Conservation (phyloP, 306 rosid genomes). For the Dryas drummondii region DNA sequence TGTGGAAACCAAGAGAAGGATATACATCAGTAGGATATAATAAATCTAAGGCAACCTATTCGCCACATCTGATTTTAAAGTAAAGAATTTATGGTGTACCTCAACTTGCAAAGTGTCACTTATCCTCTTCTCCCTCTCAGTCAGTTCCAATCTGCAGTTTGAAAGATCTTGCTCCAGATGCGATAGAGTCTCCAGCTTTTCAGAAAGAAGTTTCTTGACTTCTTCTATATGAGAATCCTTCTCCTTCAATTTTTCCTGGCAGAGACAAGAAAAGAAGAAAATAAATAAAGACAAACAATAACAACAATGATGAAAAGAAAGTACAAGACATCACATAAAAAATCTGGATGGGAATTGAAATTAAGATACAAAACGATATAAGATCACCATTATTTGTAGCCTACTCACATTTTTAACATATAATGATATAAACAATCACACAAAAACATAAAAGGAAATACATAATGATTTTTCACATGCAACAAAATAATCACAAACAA, state of each 20-base stretch:
- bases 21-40: conserved; percentile 3
- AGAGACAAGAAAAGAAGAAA: conserved; percentile 10
- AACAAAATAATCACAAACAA: background rate
- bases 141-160: conserved; percentile 57
- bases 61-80: background rate
- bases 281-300: background rate
- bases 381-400: background rate
- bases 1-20: conserved; percentile 19
- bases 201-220: conserved; percentile 45
- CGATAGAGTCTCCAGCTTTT: conserved; percentile 52
- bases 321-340: background rate
- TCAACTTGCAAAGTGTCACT: conserved; percentile 53
- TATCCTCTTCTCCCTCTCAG: conserved; percentile 65
- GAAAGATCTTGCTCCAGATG: conserved; percentile 67
- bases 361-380: background rate
- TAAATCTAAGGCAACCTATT: background rate
- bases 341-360: background rate
- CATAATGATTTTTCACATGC: background rate
- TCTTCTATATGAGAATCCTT: conserved; percentile 65
- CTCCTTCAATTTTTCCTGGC: conserved; percentile 67
- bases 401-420: background rate
- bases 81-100: conserved; percentile 40
- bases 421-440: background rate
- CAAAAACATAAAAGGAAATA: background rate
- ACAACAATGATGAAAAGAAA: background rate